Percentiles rank a stretch among this genome's conserved stretches.
These are phyloP conservation scores for Ormosia semicastrata DNA, from an alignment of 306 rosid genomes.

Conservation along the genomic window DNA sequence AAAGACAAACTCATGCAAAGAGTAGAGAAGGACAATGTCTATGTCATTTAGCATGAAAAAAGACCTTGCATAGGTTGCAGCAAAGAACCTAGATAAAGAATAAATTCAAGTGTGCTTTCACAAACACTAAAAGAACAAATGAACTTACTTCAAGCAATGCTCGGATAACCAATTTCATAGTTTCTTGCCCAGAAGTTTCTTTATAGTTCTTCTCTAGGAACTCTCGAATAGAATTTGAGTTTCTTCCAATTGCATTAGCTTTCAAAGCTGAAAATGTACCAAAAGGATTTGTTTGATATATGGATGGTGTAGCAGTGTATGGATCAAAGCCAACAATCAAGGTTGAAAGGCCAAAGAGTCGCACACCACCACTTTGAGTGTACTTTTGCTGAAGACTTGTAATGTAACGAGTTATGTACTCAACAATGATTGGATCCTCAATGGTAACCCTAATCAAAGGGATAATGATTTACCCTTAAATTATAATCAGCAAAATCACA, in stretches of 20 bases:
- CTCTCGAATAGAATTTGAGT: too few species aligned
- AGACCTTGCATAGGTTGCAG: too few species aligned
- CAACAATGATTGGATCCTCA: slow-evolving; percentile 97
- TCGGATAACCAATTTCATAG: slow-evolving; percentile 87
- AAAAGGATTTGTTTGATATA: slow-evolving; percentile 94
- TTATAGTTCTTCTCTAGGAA: too few species aligned
- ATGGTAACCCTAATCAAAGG: slow-evolving; percentile 32
- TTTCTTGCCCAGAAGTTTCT: too few species aligned
- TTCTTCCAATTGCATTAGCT: slow-evolving; percentile 90
- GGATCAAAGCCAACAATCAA: slow-evolving; percentile 99
- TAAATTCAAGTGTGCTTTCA: neutral
- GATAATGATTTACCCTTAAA: neutral
- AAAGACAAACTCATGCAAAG: too few species aligned
- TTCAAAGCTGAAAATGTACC: slow-evolving; percentile 98
- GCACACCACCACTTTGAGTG: too few species aligned
- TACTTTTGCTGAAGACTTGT: too few species aligned
- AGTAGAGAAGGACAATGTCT: too few species aligned
- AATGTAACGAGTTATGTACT: too few species aligned
- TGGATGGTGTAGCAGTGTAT: slow-evolving; percentile 59
- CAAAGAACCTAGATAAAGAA: neutral
- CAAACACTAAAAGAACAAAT: too few species aligned
- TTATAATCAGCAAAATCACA: neutral
- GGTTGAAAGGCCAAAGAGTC: too few species aligned
- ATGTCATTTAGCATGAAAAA: too few species aligned
- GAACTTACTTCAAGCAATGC: slow-evolving; percentile 95